These are phyloP conservation scores for Ganoderma lingzhi DNA, from an alignment of 1,284 basidiomycete species.

Conservation along the genomic window DNA sequence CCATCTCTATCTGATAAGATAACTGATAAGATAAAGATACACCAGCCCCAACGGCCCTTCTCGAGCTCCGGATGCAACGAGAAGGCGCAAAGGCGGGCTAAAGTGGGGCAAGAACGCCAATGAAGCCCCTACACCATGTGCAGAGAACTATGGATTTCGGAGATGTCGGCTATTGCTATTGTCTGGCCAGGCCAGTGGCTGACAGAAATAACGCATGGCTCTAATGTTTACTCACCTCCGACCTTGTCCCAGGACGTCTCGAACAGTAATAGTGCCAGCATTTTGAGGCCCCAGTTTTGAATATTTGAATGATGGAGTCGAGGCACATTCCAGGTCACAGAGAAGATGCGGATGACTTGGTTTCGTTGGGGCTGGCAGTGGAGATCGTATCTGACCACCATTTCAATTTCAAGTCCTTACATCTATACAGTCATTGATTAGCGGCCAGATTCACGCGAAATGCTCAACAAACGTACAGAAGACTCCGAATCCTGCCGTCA, in stretches of 20 bases:
- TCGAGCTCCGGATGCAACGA: not conserved
- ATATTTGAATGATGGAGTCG: not conserved
- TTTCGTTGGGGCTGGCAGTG: not conserved
- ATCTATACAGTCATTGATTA: not conserved
- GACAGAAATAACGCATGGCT: not conserved
- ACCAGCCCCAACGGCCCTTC: not conserved
- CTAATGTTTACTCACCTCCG: not conserved
- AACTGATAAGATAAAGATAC: slow-evolving; percentile 2
- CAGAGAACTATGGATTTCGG: not conserved
- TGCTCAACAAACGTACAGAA: not conserved
- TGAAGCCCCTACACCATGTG: not conserved
- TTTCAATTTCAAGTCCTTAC: not conserved
- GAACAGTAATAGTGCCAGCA: not conserved
- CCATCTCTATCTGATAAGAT: slow-evolving; percentile 12
- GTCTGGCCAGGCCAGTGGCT: not conserved
- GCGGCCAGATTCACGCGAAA: not conserved
- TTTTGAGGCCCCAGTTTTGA: not conserved
- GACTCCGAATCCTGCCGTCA: not conserved
- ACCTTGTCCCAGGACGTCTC: not conserved
- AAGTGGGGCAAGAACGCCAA: not conserved
- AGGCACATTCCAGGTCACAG: too few relatives aligned
- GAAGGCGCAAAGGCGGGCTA: not conserved
- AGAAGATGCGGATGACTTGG: not conserved
- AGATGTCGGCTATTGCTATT: not conserved
- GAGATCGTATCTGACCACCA: not conserved